Conservation (phyloP, 495 filamentous ascomycete genomes). For the Penicillium canariense region DNA sequence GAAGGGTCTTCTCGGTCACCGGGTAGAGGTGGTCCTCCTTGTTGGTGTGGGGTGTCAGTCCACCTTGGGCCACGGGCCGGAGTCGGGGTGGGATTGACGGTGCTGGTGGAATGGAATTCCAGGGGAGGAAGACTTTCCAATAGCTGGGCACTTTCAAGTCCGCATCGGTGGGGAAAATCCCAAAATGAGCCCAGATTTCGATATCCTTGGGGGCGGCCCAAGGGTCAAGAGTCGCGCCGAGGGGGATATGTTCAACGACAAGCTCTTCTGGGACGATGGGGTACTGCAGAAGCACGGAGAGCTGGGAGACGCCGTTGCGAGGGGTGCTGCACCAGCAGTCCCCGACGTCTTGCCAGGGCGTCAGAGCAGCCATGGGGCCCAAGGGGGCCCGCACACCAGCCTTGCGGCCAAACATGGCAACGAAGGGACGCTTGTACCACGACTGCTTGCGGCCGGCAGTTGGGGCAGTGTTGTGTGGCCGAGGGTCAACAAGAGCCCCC, state of each 20-base stretch:
- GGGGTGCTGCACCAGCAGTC: conserved; percentile 49
- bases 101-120: neutral
- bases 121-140: neutral
- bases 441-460: conserved; percentile 16
- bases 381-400: conserved; percentile 11
- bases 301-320: conserved; percentile 38
- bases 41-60: no score
- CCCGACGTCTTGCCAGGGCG: conserved; percentile 43
- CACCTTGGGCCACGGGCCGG: no score
- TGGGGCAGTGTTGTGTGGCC: conserved; percentile 26
- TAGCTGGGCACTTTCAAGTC: neutral
- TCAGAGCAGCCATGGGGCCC: conserved; percentile 32
- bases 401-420: neutral
- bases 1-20: conserved; percentile 20
- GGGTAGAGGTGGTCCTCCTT: no score
- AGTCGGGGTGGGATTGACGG: no score
- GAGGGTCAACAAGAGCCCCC: conserved; percentile 40
- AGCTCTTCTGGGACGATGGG: conserved; percentile 46
- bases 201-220: conserved; percentile 42
- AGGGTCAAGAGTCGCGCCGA: conserved; percentile 30
- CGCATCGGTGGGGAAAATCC: conserved; percentile 12
- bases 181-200: conserved; percentile 46
- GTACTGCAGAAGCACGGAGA: conserved; percentile 34
- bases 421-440: neutral
- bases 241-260: conserved; percentile 47